These are phyloP conservation scores for Pachyrhizus erosus DNA, from an alignment of 306 rosid genomes.

Conservation along the genomic window DNA sequence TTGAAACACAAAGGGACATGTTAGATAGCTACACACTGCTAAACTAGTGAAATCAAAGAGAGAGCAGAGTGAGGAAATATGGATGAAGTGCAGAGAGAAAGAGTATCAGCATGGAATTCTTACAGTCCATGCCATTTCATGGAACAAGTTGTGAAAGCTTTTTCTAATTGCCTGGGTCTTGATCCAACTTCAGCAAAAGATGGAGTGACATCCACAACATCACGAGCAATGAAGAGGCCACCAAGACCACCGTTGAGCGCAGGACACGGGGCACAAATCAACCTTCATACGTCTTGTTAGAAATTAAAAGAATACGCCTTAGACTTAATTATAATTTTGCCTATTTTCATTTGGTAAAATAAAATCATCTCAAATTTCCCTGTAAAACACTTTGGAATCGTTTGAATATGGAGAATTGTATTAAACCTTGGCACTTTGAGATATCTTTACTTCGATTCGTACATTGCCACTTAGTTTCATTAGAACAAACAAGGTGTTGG, in stretches of 20 bases:
- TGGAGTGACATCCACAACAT: conserved; percentile 32
- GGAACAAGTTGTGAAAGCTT: conserved; percentile 48
- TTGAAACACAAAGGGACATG: not conserved
- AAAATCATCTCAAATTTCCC: not conserved
- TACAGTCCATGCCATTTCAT: conserved; percentile 49
- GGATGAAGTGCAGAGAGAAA: conserved; percentile 42
- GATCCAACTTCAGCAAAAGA: conserved; percentile 24
- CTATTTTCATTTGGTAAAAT: not conserved
- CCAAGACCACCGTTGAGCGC: conserved; percentile 47
- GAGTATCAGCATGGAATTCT: conserved; percentile 35
- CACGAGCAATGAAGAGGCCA: conserved; percentile 41
- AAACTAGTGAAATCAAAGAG: not conserved
- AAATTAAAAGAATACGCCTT: not conserved
- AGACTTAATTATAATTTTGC: not conserved
- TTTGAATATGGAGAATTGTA: no score
- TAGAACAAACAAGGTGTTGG: not conserved
- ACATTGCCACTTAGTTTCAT: not conserved
- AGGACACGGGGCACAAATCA: conserved; percentile 57
- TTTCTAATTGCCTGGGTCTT: conserved; percentile 52
- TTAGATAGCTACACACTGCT: not conserved
- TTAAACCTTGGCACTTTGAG: no score
- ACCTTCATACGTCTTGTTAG: conserved; percentile 40
- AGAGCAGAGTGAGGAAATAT: conserved; percentile 14
- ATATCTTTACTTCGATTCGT: not conserved
- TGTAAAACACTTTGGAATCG: not conserved